Evolutionary conservation across 2,329 filamentous ascomycete species (phyloP), one percentile per base, ranked within the genome.

Genomic region (Colletotrichum shisoi): DNA sequence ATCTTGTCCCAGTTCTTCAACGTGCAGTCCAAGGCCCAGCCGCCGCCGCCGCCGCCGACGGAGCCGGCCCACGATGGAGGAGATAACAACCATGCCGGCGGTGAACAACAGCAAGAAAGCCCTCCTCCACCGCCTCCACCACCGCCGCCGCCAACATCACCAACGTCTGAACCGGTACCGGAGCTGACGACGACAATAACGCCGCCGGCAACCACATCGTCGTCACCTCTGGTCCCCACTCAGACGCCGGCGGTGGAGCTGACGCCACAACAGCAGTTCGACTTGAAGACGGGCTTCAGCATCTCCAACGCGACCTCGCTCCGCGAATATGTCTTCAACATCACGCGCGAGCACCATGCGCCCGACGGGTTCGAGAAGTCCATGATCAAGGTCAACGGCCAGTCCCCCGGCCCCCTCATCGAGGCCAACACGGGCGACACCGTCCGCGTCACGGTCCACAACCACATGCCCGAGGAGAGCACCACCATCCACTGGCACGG

Each of bases 401-500:
- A 86, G 52, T 89, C 86, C 67, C 90, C 90, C 1, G 90, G 89
- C 0, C 91, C 90, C 0, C 80, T 83, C 17, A 86, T 93, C 60
- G 82, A 67, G 56, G 81, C 79, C 8, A 79, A 79, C 67, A 74
- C 73, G 2, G 81, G 81, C 11, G 82, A 83, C 69, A 77, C 76
- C 21, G 70, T 83, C 45, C 73, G 78, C 2, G 76, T 83, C 15
- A 72, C 72, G 3, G 79, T 83, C 5, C 73, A 76, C 57, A 83
- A 83, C 71, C 70, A 70, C 9, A 75, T 81, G 71, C 37, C 69
- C 15, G 72, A 76, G 44, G 70, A 69, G 54, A 78, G 74, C 61
- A 87, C 89, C 2, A 83, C 83, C 53, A 79, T 91, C 15, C 89
- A 92, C 72, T 92, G 88, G 78, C 89, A 92, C 72, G 89, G 89